Conservation (phyloP, 768 basidiomycete genomes). For the Boletus tomentosulus region DNA sequence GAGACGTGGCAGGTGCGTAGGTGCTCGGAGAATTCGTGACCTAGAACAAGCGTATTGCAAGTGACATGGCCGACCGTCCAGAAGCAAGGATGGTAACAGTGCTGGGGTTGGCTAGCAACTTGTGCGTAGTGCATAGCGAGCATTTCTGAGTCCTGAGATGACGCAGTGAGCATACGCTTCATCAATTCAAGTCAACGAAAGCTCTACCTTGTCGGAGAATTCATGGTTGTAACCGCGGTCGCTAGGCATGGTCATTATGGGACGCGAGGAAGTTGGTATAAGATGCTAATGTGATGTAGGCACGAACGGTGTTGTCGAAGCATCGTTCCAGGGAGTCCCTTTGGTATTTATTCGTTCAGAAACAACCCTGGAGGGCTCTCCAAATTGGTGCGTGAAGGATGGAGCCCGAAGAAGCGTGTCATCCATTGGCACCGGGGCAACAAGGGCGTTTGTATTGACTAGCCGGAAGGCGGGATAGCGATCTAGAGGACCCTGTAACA, state of each 20-base stretch:
- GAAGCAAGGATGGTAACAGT: conserved; percentile 10
- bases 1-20: conserved; percentile 20
- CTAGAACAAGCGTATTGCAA: conserved; percentile 9
- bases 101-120: not conserved
- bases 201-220: conserved; percentile 13
- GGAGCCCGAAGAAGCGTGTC: conserved; percentile 12
- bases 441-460: conserved; percentile 11
- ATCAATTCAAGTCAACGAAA: not conserved
- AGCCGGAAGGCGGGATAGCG: conserved; percentile 2
- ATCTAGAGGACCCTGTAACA: conserved; percentile 7
- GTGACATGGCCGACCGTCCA: conserved; percentile 5
- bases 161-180: conserved; percentile 1
- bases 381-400: conserved; percentile 16
- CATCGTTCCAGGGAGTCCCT: not conserved
- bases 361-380: conserved; percentile 17
- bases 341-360: conserved; percentile 17
- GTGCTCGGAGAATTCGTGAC: conserved; percentile 16
- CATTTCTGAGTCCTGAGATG: conserved; percentile 2
- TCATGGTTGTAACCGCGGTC: not conserved
- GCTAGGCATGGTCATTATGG: conserved; percentile 2
- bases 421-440: conserved; percentile 15
- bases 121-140: not conserved
- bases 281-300: not conserved
- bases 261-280: not conserved
- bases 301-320: conserved; percentile 6